Evolutionary conservation across 495 filamentous ascomycete species (phyloP).

Genomic region (Xanthoparmelia taractica): DNA sequence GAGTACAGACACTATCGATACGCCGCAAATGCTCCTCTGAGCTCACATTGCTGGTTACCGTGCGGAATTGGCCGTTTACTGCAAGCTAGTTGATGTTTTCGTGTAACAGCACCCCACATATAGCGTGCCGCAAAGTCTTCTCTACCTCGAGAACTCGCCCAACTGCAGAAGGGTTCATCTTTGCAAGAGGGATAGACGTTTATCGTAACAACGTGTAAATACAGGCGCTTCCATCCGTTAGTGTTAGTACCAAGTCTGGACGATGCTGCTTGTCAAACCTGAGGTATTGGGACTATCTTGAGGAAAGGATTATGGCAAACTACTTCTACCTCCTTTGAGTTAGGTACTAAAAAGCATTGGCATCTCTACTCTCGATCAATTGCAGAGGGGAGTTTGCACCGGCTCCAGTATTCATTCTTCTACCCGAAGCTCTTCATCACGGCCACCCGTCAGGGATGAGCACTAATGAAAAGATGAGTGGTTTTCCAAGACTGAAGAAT

Average conservation of each 20-base stretch:
- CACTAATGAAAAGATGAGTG: slow-evolving; percentile 32
- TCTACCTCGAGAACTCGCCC: not conserved
- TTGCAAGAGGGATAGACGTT: not conserved
- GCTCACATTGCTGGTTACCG: not conserved
- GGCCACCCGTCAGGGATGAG: slow-evolving; percentile 25
- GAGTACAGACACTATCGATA: not conserved
- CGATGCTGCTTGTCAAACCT: not conserved
- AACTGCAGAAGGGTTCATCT: not conserved
- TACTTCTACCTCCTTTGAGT: not conserved
- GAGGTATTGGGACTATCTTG: not conserved
- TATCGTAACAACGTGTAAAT: too few relatives aligned
- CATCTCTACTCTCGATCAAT: not conserved
- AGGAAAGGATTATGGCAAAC: not conserved
- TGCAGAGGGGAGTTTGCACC: not conserved
- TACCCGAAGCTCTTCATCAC: slow-evolving; percentile 31
- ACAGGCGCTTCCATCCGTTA: not conserved
- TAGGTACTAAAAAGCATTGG: not conserved
- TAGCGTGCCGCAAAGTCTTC: not conserved
- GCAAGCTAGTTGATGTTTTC: not conserved
- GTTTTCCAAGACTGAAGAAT: slow-evolving; percentile 7
- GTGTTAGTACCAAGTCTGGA: not conserved
- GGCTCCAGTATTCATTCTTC: not conserved
- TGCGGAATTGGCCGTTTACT: not conserved
- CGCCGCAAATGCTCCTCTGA: not conserved
- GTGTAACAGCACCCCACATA: not conserved